Conservation (phyloP, 2,329 filamentous ascomycete genomes). For the Colletotrichum sp. region DNA sequence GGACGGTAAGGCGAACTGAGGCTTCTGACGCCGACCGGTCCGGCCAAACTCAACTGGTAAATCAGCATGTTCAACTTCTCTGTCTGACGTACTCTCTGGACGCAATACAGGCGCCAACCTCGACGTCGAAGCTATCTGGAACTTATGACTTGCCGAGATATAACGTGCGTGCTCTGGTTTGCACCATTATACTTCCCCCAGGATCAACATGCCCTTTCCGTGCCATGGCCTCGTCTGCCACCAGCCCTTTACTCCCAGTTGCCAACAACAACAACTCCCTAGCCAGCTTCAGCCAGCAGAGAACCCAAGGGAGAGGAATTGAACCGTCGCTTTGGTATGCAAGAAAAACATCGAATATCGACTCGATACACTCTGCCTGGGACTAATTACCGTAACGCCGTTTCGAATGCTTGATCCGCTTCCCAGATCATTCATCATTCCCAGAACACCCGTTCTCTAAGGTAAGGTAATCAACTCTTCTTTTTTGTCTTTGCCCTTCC, state of each 20-base stretch:
- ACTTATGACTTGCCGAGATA: neutral
- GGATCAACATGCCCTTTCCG: neutral
- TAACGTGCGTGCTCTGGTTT: neutral
- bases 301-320: neutral
- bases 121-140: neutral
- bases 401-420: slow-evolving; percentile 26
- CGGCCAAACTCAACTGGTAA: neutral
- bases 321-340: slow-evolving; percentile 3
- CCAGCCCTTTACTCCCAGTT: neutral
- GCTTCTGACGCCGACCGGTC: neutral
- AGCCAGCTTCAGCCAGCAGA: neutral
- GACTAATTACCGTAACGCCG: slow-evolving; percentile 25
- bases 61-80: neutral
- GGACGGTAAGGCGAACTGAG: neutral
- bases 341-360: slow-evolving; percentile 23
- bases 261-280: neutral
- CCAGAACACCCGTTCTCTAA: slow-evolving; percentile 20
- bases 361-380: slow-evolving; percentile 22
- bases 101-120: neutral
- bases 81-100: neutral
- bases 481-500: neutral
- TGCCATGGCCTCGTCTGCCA: neutral
- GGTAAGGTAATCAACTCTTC: slow-evolving; percentile 9
- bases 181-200: neutral
- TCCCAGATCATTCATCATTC: slow-evolving; percentile 24